phyloP scores from a whole-genome alignment of 1,284 basidiomycete species.

The Ceratobasidium sp. region DNA sequence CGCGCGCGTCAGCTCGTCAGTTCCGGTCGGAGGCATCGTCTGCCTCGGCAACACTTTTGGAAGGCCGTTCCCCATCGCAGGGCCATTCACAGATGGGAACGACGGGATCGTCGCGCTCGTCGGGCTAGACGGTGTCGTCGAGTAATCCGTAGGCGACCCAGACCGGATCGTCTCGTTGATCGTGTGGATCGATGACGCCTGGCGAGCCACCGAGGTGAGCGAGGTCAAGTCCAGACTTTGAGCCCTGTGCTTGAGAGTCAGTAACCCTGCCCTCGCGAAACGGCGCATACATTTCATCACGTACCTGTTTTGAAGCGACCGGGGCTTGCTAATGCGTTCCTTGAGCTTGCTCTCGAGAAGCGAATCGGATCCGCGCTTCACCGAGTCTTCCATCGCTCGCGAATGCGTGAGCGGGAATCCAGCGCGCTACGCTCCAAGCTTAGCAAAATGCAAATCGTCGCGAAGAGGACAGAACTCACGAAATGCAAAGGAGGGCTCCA shows the following conservation, averaged over 20 bases:
- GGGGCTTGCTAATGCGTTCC: constrained; percentile 77
- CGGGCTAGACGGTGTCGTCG: constrained; percentile 64
- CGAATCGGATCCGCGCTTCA: constrained; percentile 88
- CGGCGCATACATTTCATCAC: constrained; percentile 43
- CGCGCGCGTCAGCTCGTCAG: constrained; percentile 45
- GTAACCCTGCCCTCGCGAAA: constrained; percentile 46
- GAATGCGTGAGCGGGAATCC: constrained; percentile 68
- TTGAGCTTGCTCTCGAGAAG: constrained; percentile 87
- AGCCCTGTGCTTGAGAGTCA: constrained; percentile 52
- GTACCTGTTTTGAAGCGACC: constrained; percentile 69
- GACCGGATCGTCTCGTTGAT: constrained; percentile 44
- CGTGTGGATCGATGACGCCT: constrained; percentile 35
- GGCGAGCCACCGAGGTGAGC: constrained; percentile 45
- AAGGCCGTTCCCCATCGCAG: constrained; percentile 18
- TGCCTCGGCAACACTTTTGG: constrained; percentile 35
- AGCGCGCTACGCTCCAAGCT: constrained; percentile 61
- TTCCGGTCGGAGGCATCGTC: constrained; percentile 37
- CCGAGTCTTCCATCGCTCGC: constrained; percentile 73
- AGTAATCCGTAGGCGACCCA: constrained; percentile 45
- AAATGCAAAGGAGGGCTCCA: constrained; percentile 37
- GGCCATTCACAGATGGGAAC: constrained; percentile 74
- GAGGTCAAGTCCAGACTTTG: constrained; percentile 58
- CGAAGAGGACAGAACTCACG: constrained; percentile 21
- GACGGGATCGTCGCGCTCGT: constrained; percentile 76
- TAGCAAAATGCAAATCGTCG: neutral